Base-by-base conservation (phyloP, 345 rosid genomes). In the Litchi chinensis region DNA sequence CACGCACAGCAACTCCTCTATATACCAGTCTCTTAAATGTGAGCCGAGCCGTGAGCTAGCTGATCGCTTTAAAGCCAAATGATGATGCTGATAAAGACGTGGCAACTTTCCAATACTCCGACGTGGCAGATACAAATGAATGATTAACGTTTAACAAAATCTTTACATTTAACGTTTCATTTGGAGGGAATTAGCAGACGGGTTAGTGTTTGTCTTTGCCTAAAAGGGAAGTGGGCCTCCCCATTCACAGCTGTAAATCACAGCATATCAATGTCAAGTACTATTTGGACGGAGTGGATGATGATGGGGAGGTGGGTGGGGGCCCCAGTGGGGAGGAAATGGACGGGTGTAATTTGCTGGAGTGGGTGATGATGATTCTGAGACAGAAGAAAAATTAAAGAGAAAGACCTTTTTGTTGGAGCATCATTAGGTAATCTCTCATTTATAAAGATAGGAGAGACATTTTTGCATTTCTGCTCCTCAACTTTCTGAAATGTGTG, bases 191-290 rank as follows among this genome's bases (percentile, higher is more conserved):
- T 32, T 32, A 32, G 37, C 37, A 32, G 37, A 32, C 28, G 37
- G 37, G 37, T 66, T 48, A 43, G 75, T 18, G 68, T 46, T 75
- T 76, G 81, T 79, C 79, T 72, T 78, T 81, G 84, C 87, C 87
- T 44, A 84, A 81, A 81, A 78, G 68, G 84, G 84, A 62, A 81
- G 86, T 54, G 80, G 80, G 76, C 37, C 37, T 3, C 37, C 74
- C 80, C 32, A 2, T 11, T 75, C 73, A 74, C 86, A 83, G 83
- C 86, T 83, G 86, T 77, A 80, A 66, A 77, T 77, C 79, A 83
- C 59, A 76, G n/a, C 32, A 41, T 12, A 68, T 68, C 71, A 73
- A 39, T 28, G 41, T 24, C 22, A 72, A 39, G 3, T 5, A 10
- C 56, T 11, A 50, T 50, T 72, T 52, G 57, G 48, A 68, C 74